Evolutionary conservation across 768 basidiomycete genomes (phyloP), one percentile per base, ranked within the genome.

Genomic region (Termitomyces sp.): DNA sequence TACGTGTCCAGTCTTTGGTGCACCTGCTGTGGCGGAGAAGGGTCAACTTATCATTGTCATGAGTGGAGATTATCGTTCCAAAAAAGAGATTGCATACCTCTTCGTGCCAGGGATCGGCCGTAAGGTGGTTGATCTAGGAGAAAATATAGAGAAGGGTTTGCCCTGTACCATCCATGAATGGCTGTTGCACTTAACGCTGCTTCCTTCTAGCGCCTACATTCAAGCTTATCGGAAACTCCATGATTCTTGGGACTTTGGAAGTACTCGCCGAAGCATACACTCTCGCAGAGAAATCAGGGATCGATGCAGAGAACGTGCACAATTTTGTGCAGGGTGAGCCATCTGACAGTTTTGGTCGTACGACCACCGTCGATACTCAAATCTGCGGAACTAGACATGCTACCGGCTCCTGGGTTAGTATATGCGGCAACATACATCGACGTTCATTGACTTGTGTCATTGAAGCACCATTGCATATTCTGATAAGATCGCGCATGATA

Each of bases 201-300:
- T 32, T n/a, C 43, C 16, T 21, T 46, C 11, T 52, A 88, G 86
- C 86, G 14, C 79, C 82, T 5, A 84, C 82, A 9, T 80, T 86
- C 72, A 94, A 94, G 69, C 73, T 94, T 8, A 81, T 92, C 47
- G 91, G 88, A 17, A 94, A 93, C 63, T 84, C 87, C 1, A 71
- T 92, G 70, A 84, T 92, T 54, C 72, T 91, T 40, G 86, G 88
- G n/a, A 75, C 77, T 27, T 74, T 94, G 41, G 93, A 94, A 66
- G 72, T 94, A 10, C 74, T 95, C 12, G 84, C 88, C 0, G 93
- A 95, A 72, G 76, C 82, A n/a, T 84, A 89, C 64, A 94, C 93
- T 1, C 81, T 95, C 10, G 86, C 87, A 4, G 89, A 92, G 61
- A 91, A 91, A 70, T 78, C 88, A 0, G 94, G 92, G 23, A 86